Evolutionary conservation across 2,329 filamentous ascomycete genomes (phyloP), one percentile per base, ranked within the genome.

Genomic region (Karstenula rhodostoma): DNA sequence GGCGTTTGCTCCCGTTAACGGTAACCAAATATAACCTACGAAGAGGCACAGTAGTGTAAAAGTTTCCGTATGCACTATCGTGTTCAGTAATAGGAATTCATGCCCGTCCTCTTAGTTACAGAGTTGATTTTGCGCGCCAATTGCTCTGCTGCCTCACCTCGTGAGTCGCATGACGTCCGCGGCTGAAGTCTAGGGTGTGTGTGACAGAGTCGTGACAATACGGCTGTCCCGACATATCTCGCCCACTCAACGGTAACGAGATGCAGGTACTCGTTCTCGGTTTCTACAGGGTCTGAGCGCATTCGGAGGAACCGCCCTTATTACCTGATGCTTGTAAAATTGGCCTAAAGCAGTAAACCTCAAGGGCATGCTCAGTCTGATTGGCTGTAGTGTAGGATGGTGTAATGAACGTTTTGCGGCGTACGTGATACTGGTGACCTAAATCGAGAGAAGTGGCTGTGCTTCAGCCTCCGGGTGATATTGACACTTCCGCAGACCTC

Each of bases 381-480:
- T 46, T 55, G 52, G 40, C 19, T 19, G 47, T n/a, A n/a, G n/a
- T 15, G 22, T 19, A 5, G 23, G 27, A 35, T 46, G 12, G 29
- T 35, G 42, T 46, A 35, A 43, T 46, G 47, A 29, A 23, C 44
- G 17, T 47, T 27, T 46, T 46, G 48, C 58, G 56, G 50, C 51
- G 56, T 60, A 50, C 56, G 46, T 50, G 60, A 52, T 63, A 57
- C 37, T 59, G 53, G 47, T 52, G 55, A 59, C 57, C 62, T 57
- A 54, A 66, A 60, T 66, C 40, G 33, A 66, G 33, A 66, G 58
- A 43, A 56, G 69, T 67, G 71, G 71, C 71, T 65, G 69, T 71
- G 69, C 68, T 65, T 70, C 67, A 72, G 70, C 71, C 67, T 67
- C 60, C 65, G 57, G 65, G 59, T 67, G 43, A 53, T 62, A 57